A percentile compares a stretch with the other conserved stretches of the same genome.
phyloP scores from a whole-genome alignment of 176 grass and related monocot species.

The maize (Zea mays) region DNA sequence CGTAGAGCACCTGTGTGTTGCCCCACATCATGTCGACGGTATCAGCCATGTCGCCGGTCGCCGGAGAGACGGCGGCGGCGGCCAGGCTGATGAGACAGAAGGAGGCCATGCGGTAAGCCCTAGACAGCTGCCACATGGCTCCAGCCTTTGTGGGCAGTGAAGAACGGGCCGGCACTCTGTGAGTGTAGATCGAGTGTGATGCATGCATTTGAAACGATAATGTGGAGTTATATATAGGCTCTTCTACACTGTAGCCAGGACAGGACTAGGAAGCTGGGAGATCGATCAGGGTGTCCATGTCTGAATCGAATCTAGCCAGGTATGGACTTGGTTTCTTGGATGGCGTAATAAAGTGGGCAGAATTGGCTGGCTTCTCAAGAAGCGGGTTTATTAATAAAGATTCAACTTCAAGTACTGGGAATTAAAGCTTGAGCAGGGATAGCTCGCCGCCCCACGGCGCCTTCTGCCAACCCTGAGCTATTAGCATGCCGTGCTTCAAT shows the following conservation, averaged over 20 bases:
- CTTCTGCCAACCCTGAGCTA: background rate
- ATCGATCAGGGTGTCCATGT: background rate
- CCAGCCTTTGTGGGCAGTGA: background rate
- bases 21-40: slow-evolving; percentile 52
- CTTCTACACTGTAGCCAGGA: too few species aligned
- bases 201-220: background rate
- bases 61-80: background rate
- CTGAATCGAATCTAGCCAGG: background rate
- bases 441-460: slow-evolving; percentile 7
- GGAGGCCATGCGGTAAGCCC: slow-evolving; percentile 7
- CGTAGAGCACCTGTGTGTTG: slow-evolving; percentile 9
- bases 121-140: slow-evolving; percentile 7
- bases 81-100: background rate
- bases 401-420: background rate
- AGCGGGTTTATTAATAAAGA: background rate
- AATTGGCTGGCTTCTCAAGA: slow-evolving; percentile 27
- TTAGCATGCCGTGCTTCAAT: background rate
- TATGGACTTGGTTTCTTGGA: slow-evolving; percentile 21
- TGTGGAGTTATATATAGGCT: slow-evolving; percentile 30
- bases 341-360: slow-evolving; percentile 1
- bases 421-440: slow-evolving; percentile 10
- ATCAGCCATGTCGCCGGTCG: slow-evolving; percentile 30
- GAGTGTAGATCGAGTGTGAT: background rate
- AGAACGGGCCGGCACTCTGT: too few species aligned
- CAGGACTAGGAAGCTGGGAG: background rate